Evolutionary conservation across 2,329 filamentous ascomycete species (phyloP), one percentile per base, ranked within the genome.

Genomic region (Aspergillus calidoustus): DNA sequence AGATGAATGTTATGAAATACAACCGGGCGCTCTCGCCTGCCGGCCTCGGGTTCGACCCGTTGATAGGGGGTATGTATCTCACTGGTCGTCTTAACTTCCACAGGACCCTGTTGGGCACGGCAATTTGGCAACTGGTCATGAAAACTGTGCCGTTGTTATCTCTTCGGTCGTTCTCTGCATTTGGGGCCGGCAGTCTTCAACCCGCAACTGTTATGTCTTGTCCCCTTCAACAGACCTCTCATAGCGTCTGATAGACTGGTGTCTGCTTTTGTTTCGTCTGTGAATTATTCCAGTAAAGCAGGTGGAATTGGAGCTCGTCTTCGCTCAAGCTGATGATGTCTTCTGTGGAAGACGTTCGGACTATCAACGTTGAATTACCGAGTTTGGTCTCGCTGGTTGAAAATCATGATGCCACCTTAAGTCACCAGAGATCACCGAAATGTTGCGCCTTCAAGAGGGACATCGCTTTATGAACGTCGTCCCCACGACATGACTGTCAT

Each of bases 251-350:
- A 17, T 48, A 50, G 34, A 41, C 19, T 31, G 54, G 54, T 49
- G 28, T 44, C 44, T 61, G 49, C 54, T 58, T 54, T 47, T 54
- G 15, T 38, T 56, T 38, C 15, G 47, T 61, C 54, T 50, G 46
- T 54, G 54, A 61, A 57, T 43, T 51, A 23, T 43, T 43, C 46
- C 50, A 54, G 59, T 61, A 61, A 61, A 61, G 49, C 51, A 44
- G 44, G 23, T 46, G 54, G 47, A 15, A 52, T 47, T 50, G 23
- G 28, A 48, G 4, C 30, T 43, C n/a, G 19, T 23, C 19, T n/a
- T 47, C 44, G 25, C 31, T 22, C 19, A 49, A 38, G 13, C 15
- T 23, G 11, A 53, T 53, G 43, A 22, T 48, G 30, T 56, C 47
- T 60, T 49, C 28, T 23, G 22, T 22, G 34, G 54, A 57, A 48